Base-by-base conservation (phyloP, 495 filamentous ascomycete genomes). In the Podospora bellae-mahoneyi region DNA sequence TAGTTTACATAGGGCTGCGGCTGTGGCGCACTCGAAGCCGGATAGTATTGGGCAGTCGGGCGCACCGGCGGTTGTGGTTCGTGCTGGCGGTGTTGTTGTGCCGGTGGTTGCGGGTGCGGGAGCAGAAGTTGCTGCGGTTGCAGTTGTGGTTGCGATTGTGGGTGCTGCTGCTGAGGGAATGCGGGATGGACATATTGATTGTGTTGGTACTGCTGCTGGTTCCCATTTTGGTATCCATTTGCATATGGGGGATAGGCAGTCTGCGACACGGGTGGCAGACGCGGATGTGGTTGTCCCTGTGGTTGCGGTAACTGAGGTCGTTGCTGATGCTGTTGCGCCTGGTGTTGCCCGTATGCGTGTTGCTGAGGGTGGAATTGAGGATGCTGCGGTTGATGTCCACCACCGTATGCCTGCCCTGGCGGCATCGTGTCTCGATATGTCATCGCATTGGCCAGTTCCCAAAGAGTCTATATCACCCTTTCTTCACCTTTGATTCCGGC, bases 381-480 rank as follows among this genome's bases (percentile, higher is more conserved):
- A 48, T 64, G 62, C 16, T 62, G 61, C 16, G 5, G 63, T 34
- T 61, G 68, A 53, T 70, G 71, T 61, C 65, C 67, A 15, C 74
- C 74, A 71, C 78, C 73, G 74, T 77, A 83, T 62, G 72, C 75
- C 70, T 81, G 78, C 62, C 77, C 80, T 66, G 77, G 76, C 71
- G 82, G 82, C 73, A 81, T 78, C 65, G 76, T 74, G 73, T 68
- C 53, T 48, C 61, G 28, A 63, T 48, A 44, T 63, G 32, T 63
- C 32, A 48, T 63, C 28, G 32, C 61, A 63, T 61, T 32, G 20
- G 59, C 27, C 59, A 27, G 39, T 16, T 13, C 39, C 7, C 39
- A 48, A 48, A 18, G 39, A 48, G 39, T 2, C 13, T 48, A 48
- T 48, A 16, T 6, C 39, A 10, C 39, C 1, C 6, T 48, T 10